Evolutionary conservation across 2,329 filamentous ascomycete genomes (phyloP).

Genomic region (Blumeriella jaapii): DNA sequence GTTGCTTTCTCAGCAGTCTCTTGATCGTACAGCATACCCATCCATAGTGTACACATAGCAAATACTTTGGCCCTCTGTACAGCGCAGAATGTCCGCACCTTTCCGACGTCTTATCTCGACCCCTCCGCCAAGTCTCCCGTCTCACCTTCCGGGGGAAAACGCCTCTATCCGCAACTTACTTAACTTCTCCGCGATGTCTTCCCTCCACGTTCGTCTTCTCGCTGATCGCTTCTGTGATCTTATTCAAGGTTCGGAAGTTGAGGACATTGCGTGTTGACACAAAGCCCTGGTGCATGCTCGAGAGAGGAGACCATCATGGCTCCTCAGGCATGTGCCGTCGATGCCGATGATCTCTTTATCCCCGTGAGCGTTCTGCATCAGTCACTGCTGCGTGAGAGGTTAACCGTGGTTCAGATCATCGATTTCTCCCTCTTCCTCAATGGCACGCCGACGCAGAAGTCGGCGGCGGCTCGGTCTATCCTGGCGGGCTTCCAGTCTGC

Average conservation of each 20-base stretch:
- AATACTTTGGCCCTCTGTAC: no score
- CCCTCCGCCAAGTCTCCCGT: conserved; percentile 6
- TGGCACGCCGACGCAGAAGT: conserved; percentile 48
- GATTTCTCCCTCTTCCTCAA: conserved; percentile 65
- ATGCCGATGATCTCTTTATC: conserved; percentile 41
- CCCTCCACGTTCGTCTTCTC: no score
- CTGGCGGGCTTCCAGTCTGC: conserved; percentile 72
- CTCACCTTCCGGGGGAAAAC: conserved; percentile 7
- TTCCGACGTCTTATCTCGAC: conserved; percentile 8
- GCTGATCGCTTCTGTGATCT: no score
- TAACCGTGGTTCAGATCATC: conserved; percentile 45
- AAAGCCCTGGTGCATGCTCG: background rate
- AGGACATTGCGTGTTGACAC: background rate
- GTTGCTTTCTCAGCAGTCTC: no score
- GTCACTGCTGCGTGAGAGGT: background rate
- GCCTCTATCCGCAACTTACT: conserved; percentile 5
- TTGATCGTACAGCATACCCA: no score
- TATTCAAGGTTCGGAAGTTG: background rate
- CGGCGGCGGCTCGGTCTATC: conserved; percentile 57
- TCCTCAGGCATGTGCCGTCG: conserved; percentile 29
- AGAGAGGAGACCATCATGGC: conserved; percentile 14
- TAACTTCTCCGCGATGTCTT: no score
- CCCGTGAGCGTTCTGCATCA: conserved; percentile 33
- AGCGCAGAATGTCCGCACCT: no score
- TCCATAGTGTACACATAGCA: no score